Evolutionary conservation across 371 early-diverging fungal genomes (phyloP).

Genomic region (Synchytrium microbalum): DNA sequence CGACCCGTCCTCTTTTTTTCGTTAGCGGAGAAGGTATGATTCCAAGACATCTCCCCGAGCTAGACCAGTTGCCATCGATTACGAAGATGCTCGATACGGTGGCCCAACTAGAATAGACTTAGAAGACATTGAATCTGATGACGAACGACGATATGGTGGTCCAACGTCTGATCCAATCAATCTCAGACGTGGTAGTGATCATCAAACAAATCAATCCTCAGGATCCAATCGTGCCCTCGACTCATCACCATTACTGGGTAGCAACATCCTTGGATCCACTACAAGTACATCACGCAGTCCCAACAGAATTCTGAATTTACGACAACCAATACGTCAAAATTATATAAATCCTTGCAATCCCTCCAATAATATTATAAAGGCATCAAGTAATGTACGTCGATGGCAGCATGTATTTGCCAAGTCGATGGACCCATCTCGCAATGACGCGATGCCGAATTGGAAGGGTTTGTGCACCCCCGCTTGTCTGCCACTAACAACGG

Average conservation of each 20-base stretch:
- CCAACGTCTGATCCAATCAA: neutral
- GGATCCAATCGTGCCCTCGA: neutral
- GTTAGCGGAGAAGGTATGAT: neutral
- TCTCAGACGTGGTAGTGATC: neutral
- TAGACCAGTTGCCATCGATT: neutral
- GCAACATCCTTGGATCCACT: neutral
- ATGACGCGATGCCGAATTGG: conserved; percentile 49
- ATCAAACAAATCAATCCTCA: neutral
- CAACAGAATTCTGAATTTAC: neutral
- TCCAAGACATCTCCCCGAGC: neutral
- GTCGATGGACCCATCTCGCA: conserved; percentile 32
- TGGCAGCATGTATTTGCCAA: conserved; percentile 78
- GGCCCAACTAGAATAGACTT: neutral
- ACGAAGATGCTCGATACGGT: neutral
- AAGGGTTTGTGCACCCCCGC: conserved; percentile 83
- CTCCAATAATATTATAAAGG: conserved; percentile 46
- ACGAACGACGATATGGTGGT: neutral
- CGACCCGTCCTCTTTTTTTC: no score
- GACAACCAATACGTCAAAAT: neutral
- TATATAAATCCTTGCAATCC: conserved; percentile 69
- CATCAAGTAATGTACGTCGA: conserved; percentile 51
- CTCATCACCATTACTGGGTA: no score
- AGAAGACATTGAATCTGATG: neutral
- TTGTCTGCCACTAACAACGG: conserved; percentile 87
- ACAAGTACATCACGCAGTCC: neutral